These are phyloP conservation scores for Pseudozyma flocculosa DNA, from an alignment of 1,284 basidiomycete genomes.

Conservation along the genomic window DNA sequence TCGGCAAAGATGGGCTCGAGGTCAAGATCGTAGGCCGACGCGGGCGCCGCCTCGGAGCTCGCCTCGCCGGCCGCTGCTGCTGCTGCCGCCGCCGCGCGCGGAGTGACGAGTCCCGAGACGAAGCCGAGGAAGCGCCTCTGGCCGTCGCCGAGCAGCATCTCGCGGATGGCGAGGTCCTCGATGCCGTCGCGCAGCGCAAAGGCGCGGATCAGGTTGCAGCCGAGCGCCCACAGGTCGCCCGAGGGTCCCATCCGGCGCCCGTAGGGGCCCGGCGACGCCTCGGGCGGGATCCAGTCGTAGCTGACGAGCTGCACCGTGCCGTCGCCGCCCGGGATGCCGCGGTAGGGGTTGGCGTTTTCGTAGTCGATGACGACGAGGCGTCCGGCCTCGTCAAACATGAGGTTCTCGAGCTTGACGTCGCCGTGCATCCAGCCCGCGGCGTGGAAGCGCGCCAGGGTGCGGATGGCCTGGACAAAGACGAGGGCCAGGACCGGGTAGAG, in stretches of 20 bases:
- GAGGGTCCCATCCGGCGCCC: constrained; percentile 50
- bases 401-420: constrained; percentile 55
- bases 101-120: constrained; percentile 14
- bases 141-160: constrained; percentile 42
- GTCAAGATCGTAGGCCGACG: constrained; percentile 13
- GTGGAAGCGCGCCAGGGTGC: constrained; percentile 43
- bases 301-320: constrained; percentile 48
- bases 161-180: constrained; percentile 41
- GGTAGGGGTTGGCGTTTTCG: constrained; percentile 54
- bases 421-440: constrained; percentile 55
- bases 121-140: constrained; percentile 40
- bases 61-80: neutral
- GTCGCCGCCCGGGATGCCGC: constrained; percentile 48
- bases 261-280: constrained; percentile 40
- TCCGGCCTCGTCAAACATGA: constrained; percentile 52
- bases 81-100: too few species aligned
- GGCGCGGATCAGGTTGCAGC: constrained; percentile 50
- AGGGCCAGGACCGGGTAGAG: constrained; percentile 45
- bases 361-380: constrained; percentile 52
- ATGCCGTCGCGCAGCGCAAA: constrained; percentile 54
- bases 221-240: constrained; percentile 54
- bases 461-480: constrained; percentile 48
- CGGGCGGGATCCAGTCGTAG: constrained; percentile 56
- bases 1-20: constrained; percentile 23
- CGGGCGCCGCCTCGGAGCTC: neutral